Evolutionary conservation across 2,329 filamentous ascomycete species (phyloP), one percentile per base, ranked within the genome.

Genomic region (Rachicladosporium sp.): DNA sequence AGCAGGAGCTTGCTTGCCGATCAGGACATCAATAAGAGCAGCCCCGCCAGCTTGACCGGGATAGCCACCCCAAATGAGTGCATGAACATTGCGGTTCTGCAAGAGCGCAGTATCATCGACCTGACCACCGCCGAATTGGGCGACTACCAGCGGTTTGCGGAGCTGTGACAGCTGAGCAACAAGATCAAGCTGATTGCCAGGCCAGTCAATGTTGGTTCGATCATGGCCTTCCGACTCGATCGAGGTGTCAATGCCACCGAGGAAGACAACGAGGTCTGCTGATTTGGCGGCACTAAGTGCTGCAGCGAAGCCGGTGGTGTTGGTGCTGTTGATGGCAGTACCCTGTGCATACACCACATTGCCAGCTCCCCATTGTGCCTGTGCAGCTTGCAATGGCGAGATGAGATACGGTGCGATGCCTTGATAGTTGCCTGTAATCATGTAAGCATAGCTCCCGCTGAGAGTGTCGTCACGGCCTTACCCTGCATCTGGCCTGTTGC

Each of bases 401-500:
- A 36, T 39, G 6, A 51, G 36, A 38, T 45, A 51, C 9, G 43
- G 45, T 10, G 49, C 37, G 9, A 36, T 38, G 9, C 41, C 43
- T 42, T 50, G 60, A 54, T 78, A 78, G 46, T 70, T 19, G 15
- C 15, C 15, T 19, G 15, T 19, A 19, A 19, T 19, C 15, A 19
- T 19, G 15, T 19, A 19, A 19, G 15, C 15, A 19, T 19, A 19
- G 15, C 15, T 19, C 15, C 15, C 15, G 15, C 15, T 19, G 15
- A 19, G 15, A 19, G 15, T 19, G 38, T 42, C 10, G 40, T 44
- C 15, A 19, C 15, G 54, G 78, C 78, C 46, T 70, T 19, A 1
- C 73, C 73, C 35, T 69, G 69, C 56, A 77, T 63, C 42, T 73
- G 64, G 9, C 55, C 59, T 0, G 69, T 70, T 7, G 68, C 68